phyloP scores from a whole-genome alignment of 148 eudicot species.

The Heliamphora exappendiculata region DNA sequence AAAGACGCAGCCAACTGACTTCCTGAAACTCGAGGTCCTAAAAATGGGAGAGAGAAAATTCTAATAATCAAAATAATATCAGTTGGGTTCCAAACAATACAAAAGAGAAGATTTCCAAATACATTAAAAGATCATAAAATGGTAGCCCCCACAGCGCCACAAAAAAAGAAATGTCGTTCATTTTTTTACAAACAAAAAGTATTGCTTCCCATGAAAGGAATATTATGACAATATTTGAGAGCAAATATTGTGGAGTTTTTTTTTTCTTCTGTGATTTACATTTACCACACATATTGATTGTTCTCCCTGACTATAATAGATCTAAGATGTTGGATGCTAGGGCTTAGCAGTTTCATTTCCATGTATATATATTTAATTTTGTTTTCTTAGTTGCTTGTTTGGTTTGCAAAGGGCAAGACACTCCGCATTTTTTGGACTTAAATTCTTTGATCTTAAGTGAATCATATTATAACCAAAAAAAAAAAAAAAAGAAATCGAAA shows the following conservation, averaged over 20 bases:
- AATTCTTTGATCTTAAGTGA: background rate
- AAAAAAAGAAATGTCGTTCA: background rate
- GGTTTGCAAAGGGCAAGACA: background rate
- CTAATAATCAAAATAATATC: background rate
- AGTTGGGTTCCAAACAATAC: background rate
- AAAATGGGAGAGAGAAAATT: background rate
- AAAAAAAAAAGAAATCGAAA: background rate
- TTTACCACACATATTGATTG: background rate
- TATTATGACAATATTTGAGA: background rate
- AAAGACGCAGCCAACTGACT: slow-evolving; percentile 57
- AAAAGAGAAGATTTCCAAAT: background rate
- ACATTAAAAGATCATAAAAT: background rate
- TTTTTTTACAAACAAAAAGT: background rate
- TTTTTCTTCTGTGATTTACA: background rate
- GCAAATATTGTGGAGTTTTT: background rate
- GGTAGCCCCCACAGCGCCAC: background rate
- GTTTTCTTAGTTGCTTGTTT: background rate
- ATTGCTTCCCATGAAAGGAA: background rate
- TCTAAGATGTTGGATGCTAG: too few species aligned
- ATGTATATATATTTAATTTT: background rate
- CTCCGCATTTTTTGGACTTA: background rate
- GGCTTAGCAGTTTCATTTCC: background rate
- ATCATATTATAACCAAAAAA: background rate
- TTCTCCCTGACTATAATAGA: too few species aligned
- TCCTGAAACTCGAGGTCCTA: slow-evolving; percentile 39